Base-by-base conservation (phyloP, 2,329 filamentous ascomycete species). In the Trichoderma citrinoviride region DNA sequence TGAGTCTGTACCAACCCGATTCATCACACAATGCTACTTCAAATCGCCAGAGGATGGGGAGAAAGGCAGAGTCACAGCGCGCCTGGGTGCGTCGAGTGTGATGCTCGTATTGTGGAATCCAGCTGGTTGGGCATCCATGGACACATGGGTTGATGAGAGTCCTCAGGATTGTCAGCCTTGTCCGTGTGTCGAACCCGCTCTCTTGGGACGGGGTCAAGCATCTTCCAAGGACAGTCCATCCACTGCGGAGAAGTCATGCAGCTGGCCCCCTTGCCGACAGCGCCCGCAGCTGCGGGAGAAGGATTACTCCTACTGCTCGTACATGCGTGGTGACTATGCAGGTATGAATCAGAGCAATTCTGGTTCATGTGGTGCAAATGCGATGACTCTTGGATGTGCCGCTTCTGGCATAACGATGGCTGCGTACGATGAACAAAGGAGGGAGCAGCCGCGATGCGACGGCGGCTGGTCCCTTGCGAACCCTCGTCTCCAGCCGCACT, bases 391-490 rank as follows among this genome's bases (percentile, higher is more conserved):
- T 33, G 19, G 43, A n/a, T 27, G 43, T 49, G 43, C 27, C 47
- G 25, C 25, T 52, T 33, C 47, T 33, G 47, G 17, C 5, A 50
- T 7, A 17, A 8, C 21, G 27, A 17, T 6, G 27, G 17, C 23
- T 29, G 49, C 17, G 29, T 17, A 52, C 49, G 27, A n/a, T 27
- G 25, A 25, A 50, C 10, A 17, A 47, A 19, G 12, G 23, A 7
- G 44, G 44, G 19, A 21, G 19, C 57, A 23, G 33, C 52, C n/a
- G 29, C 25, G 43, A 62, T 65, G 57, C 64, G 64, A 65, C 64
- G 64, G 57, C 64, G 64, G 64, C 57, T 44, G 41, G 14, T 65
- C 57, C 57, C 64, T 65, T 52, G 21, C 41, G 47, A 53, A 54
- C 50, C 57, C 49, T 44, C 44, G 19, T 49, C 47, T 49, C 25